Conservation (phyloP, 1,139 yeast genomes). For the Zygosaccharomyces pseudobailii region DNA sequence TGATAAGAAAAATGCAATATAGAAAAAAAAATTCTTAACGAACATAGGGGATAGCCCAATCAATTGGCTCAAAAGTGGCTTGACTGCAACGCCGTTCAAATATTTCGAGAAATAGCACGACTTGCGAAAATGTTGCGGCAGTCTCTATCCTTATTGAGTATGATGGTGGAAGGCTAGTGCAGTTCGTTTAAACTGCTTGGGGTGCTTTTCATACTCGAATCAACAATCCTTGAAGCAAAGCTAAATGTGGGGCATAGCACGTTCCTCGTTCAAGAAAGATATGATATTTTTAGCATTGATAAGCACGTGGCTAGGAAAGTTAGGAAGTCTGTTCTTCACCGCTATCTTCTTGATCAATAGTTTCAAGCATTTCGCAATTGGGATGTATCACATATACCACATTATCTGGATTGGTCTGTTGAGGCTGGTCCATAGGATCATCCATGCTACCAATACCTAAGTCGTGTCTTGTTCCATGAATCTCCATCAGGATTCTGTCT, state of each 20-base stretch:
- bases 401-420: constrained; percentile 31
- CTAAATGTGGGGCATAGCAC: not conserved
- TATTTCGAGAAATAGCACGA: not conserved
- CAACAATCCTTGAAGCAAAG: not conserved
- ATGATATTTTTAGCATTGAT: not conserved
- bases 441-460: constrained; percentile 24
- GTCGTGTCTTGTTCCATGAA: constrained; percentile 54
- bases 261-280: not conserved
- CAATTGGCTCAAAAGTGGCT: not conserved
- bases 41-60: not conserved
- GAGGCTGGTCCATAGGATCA: constrained; percentile 29
- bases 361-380: constrained; percentile 71
- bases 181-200: not conserved
- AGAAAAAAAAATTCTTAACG: not conserved
- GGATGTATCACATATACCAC: constrained; percentile 80
- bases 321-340: not conserved
- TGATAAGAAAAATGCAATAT: not conserved
- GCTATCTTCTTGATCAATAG: constrained; percentile 17
- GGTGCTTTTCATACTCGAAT: not conserved
- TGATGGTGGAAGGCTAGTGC: not conserved
- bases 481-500: constrained; percentile 80
- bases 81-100: not conserved
- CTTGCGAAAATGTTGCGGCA: not conserved
- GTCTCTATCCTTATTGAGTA: not conserved
- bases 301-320: not conserved